Evolutionary conservation across 2,329 filamentous ascomycete genomes (phyloP).

Genomic region (Neodidymelliopsis sp.): DNA sequence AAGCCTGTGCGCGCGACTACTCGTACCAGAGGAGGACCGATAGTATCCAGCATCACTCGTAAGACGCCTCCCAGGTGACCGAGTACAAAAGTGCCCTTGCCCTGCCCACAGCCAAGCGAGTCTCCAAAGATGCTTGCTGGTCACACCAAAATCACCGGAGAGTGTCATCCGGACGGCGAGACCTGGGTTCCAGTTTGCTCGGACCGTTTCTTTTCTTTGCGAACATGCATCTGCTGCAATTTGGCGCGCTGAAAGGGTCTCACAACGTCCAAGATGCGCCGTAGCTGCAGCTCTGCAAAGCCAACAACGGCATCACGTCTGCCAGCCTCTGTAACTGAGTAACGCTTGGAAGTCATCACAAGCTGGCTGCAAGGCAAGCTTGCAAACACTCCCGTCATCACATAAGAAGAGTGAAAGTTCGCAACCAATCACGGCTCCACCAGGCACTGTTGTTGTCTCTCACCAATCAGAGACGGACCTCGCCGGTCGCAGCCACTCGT

Average conservation of each 20-base stretch:
- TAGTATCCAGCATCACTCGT: background rate
- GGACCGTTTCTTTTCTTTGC: slow-evolving; percentile 3
- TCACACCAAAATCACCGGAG: background rate
- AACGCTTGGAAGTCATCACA: slow-evolving; percentile 2
- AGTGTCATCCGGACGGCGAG: slow-evolving; percentile 9
- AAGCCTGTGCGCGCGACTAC: background rate
- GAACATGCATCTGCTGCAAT: background rate
- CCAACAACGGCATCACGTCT: background rate
- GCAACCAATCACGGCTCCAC: slow-evolving; percentile 10
- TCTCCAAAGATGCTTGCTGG: background rate
- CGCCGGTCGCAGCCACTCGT: slow-evolving; percentile 5
- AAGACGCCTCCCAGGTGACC: slow-evolving; percentile 9
- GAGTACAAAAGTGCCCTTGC: slow-evolving; percentile 2
- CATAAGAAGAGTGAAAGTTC: slow-evolving; percentile 8
- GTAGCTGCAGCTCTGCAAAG: background rate
- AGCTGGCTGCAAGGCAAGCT: background rate
- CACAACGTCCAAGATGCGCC: background rate
- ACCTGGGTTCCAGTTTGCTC: slow-evolving; percentile 6
- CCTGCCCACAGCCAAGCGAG: slow-evolving; percentile 3
- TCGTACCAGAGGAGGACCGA: background rate
- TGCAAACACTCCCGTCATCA: background rate
- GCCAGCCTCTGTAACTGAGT: slow-evolving; percentile 2
- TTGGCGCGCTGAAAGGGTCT: background rate
- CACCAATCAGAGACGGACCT: background rate
- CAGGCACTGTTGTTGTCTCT: slow-evolving; percentile 4